Base-by-base conservation (phyloP, 805 yeast genomes). In the Starmerella vaccinii region DNA sequence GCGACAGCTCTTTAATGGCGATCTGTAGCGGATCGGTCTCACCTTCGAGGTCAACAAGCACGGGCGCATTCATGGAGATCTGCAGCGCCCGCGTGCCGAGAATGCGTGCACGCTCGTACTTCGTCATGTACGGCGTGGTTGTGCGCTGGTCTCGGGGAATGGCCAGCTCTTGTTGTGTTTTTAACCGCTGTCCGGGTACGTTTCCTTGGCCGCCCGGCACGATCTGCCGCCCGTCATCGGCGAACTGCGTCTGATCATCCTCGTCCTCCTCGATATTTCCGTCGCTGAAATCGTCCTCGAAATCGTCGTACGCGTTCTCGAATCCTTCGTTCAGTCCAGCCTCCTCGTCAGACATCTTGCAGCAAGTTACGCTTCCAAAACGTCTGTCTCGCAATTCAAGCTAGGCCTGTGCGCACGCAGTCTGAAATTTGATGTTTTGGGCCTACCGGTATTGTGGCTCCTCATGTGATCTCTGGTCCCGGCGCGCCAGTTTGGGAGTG, bases 101-200 rank as follows among this genome's bases (percentile, higher is more conserved):
- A 54, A 92, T 87, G 71, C 99, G 80, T 7, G 99, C 99, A 61
- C 97, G 78, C 73, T 92, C 99, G 67, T 92, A 92, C 65, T 94
- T 92, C 51, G 99, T 92, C 97, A 92, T 89, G 67, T 90, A 92
- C 49, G 99, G 99, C 5, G 99, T 92, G 13, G 99, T 92, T 24
- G 88, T 76, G 68, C 99, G 79, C 57, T 84, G 72, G 21, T 86
- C 95, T 60, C 78, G 85, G 51, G 96, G 84, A 53, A 92, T 87
- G 18, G 97, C 95, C 62, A 86, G 78, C 59, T 84, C 92, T 59
- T 75, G 81, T 56, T 78, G 72, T 7, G 90, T 76, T 64, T 83
- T 84, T 74, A 78, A 62, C 75, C 76, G 55, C 52, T 16, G 82
- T 2, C 49, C 51, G 7, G 46, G 46, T 8, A 33, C 21, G 15